These are phyloP conservation scores for Lablab purpureus DNA, from an alignment of 306 rosid species.

Conservation along the genomic window DNA sequence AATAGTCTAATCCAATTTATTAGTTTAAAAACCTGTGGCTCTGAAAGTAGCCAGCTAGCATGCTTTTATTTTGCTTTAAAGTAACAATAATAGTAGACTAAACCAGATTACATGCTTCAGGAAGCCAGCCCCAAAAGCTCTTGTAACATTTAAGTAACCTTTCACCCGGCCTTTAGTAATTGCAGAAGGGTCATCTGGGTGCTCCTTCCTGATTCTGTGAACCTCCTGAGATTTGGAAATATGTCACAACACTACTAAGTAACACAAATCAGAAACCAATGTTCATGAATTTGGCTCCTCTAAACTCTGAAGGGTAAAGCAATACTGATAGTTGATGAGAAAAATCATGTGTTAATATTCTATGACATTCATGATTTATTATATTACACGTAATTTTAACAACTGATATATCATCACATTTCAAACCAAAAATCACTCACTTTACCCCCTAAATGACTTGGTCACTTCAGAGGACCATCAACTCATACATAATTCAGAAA, in stretches of 20 bases:
- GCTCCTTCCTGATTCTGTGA: neutral
- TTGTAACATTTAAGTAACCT: neutral
- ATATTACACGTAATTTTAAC: no score
- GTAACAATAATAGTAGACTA: neutral
- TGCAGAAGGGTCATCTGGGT: neutral
- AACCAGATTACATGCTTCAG: neutral
- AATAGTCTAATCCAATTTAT: neutral
- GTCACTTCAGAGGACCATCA: no score
- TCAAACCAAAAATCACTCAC: no score
- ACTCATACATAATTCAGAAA: no score
- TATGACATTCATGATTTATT: no score
- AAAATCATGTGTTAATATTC: no score
- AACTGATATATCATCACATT: neutral
- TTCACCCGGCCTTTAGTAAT: neutral
- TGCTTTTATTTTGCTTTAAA: neutral
- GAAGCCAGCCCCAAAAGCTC: neutral
- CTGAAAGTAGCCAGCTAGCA: neutral
- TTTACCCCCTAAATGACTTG: no score
- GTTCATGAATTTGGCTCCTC: neutral
- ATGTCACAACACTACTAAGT: neutral
- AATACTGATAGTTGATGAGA: neutral
- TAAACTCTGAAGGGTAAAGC: neutral
- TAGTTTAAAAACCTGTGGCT: no score
- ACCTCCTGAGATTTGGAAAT: neutral
- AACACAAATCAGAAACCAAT: neutral